phyloP scores from a whole-genome alignment of 768 basidiomycete species.

The Phanerochaete sordida region DNA sequence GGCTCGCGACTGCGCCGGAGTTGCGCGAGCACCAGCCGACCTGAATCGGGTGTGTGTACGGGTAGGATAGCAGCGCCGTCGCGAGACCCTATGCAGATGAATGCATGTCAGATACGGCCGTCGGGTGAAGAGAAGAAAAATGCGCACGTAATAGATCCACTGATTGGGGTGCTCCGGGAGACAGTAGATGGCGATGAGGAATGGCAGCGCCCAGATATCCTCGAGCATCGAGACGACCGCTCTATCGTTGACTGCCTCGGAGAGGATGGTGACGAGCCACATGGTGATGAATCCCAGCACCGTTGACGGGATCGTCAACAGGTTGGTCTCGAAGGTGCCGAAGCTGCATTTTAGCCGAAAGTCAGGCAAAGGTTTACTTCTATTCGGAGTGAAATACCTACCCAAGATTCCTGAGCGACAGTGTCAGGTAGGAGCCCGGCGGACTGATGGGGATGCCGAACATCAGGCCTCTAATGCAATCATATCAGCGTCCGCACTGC shows the following conservation, averaged over 20 bases:
- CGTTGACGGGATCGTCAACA: slow-evolving; percentile 55
- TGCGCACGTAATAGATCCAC: slow-evolving; percentile 50
- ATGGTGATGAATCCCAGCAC: slow-evolving; percentile 51
- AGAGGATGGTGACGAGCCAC: slow-evolving; percentile 45
- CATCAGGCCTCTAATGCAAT: slow-evolving; percentile 40
- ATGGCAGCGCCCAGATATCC: slow-evolving; percentile 59
- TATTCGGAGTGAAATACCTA: slow-evolving; percentile 13
- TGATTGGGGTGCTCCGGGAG: slow-evolving; percentile 46
- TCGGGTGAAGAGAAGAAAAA: not conserved
- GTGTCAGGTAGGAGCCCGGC: slow-evolving; percentile 54
- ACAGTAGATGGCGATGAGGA: slow-evolving; percentile 52
- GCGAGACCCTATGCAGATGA: slow-evolving; percentile 32
- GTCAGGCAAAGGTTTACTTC: not conserved
- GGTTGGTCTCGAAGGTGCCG: slow-evolving; percentile 54
- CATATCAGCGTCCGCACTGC: not conserved
- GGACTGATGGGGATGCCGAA: slow-evolving; percentile 48
- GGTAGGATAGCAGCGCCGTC: slow-evolving; percentile 43
- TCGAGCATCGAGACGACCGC: slow-evolving; percentile 49
- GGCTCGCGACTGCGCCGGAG: slow-evolving; percentile 53
- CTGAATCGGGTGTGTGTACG: slow-evolving; percentile 51
- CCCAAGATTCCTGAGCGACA: slow-evolving; percentile 55
- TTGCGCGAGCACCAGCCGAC: slow-evolving; percentile 61
- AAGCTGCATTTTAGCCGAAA: slow-evolving; percentile 36
- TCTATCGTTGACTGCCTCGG: slow-evolving; percentile 53
- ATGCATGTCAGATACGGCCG: not conserved